Evolutionary conservation across 1,284 basidiomycete genomes (phyloP).

Genomic region (Leccinum pseudoinsigne): DNA sequence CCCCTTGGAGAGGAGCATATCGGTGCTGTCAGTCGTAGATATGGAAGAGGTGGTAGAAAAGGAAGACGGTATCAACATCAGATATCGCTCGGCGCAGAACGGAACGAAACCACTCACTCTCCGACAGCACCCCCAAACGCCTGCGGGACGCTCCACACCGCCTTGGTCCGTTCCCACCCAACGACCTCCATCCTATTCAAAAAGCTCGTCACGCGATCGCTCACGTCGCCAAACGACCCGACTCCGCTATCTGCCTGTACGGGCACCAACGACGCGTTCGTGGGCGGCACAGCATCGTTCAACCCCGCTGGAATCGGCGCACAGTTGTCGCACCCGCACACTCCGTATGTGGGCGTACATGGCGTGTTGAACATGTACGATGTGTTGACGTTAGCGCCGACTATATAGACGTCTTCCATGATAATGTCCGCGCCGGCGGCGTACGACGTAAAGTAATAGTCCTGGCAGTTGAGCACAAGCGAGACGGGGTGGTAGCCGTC

Average conservation of each 20-base stretch:
- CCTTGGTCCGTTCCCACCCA: slow-evolving; percentile 55
- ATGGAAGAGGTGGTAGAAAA: background rate
- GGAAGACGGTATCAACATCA: background rate
- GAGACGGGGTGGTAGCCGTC: slow-evolving; percentile 80
- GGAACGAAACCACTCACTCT: slow-evolving; percentile 42
- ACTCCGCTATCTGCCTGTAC: slow-evolving; percentile 31
- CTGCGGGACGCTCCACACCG: slow-evolving; percentile 77
- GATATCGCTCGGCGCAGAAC: background rate
- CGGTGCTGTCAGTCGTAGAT: slow-evolving; percentile 31
- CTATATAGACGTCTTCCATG: slow-evolving; percentile 56
- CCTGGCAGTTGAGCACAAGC: slow-evolving; percentile 75
- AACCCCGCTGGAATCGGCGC: slow-evolving; percentile 35
- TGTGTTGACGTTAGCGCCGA: slow-evolving; percentile 70
- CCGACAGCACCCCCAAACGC: slow-evolving; percentile 59
- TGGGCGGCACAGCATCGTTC: slow-evolving; percentile 29
- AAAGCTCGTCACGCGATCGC: slow-evolving; percentile 63
- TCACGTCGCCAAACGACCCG: slow-evolving; percentile 50
- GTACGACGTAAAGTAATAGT: slow-evolving; percentile 66
- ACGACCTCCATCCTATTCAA: slow-evolving; percentile 52
- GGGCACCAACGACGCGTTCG: slow-evolving; percentile 22
- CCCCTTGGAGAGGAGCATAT: no score
- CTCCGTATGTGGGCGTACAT: slow-evolving; percentile 66
- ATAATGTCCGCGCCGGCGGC: slow-evolving; percentile 62
- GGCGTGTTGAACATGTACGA: slow-evolving; percentile 53
- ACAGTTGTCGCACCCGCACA: slow-evolving; percentile 68